Evolutionary conservation across 768 basidiomycete species (phyloP).

Genomic region (Russula foetens): DNA sequence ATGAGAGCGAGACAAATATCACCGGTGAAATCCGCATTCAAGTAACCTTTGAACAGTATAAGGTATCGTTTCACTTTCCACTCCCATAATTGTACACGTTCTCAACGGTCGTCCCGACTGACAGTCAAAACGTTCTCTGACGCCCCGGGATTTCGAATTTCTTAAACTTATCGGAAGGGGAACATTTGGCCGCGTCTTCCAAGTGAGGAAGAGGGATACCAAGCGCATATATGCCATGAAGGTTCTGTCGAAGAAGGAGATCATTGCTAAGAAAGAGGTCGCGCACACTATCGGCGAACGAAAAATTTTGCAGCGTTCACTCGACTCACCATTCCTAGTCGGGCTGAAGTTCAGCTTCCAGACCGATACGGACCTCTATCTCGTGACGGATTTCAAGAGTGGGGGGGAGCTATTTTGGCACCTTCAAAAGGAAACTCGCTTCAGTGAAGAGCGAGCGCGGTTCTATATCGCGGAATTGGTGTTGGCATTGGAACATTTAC

Average conservation of each 20-base stretch:
- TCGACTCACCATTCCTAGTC: slow-evolving; percentile 95
- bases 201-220: slow-evolving; percentile 96
- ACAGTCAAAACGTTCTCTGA: slow-evolving; percentile 78
- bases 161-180: slow-evolving; percentile 97
- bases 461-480: slow-evolving; percentile 97
- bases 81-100: background rate
- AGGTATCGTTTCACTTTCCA: slow-evolving; percentile 45
- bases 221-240: slow-evolving; percentile 99
- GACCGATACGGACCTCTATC: slow-evolving; percentile 88
- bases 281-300: slow-evolving; percentile 99
- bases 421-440: slow-evolving; percentile 90
- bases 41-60: slow-evolving; percentile 85
- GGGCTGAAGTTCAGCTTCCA: slow-evolving; percentile 99
- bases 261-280: slow-evolving; percentile 97
- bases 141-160: slow-evolving; percentile 97
- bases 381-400: slow-evolving; percentile 98
- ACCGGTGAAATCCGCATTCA: slow-evolving; percentile 93
- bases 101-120: background rate
- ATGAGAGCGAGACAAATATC: slow-evolving; percentile 65
- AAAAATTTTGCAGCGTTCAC: slow-evolving; percentile 90
- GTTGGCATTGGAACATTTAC: slow-evolving; percentile 90
- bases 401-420: slow-evolving; percentile 99
- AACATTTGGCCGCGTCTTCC: slow-evolving; percentile 97
- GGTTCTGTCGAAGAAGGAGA: slow-evolving; percentile 96
- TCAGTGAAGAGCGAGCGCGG: slow-evolving; percentile 85